A percentile compares a stretch with the other conserved stretches of the same genome.
These are phyloP conservation scores for Fagopyrum esculentum DNA, from an alignment of 148 eudicot species.

Conservation along the genomic window DNA sequence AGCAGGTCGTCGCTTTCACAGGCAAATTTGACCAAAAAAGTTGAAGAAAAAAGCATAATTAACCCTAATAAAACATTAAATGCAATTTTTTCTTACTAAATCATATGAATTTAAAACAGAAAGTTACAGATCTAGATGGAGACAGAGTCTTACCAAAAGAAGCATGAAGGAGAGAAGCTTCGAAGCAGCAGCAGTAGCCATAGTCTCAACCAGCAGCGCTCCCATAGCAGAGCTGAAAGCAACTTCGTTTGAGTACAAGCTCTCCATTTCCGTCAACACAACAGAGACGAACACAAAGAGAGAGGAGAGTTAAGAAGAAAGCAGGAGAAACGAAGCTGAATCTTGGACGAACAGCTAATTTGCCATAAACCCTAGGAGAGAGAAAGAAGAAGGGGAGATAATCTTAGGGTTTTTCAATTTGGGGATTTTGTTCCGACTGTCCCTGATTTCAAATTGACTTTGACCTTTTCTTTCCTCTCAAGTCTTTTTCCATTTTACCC, in stretches of 20 bases:
- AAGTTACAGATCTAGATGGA: background rate
- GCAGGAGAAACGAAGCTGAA: background rate
- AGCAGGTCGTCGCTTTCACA: background rate
- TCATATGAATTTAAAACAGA: background rate
- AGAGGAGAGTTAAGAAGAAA: background rate
- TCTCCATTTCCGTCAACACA: conserved; percentile 8
- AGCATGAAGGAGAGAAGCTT: conserved; percentile 7
- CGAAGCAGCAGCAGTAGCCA: conserved; percentile 10
- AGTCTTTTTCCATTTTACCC: background rate
- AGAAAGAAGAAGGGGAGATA: background rate
- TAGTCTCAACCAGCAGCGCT: conserved; percentile 7
- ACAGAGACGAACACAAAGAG: background rate
- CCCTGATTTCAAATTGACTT: conserved; percentile 2
- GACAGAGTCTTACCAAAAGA: conserved; percentile 6
- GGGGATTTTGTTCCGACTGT: background rate
- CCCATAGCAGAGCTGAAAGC: conserved; percentile 12
- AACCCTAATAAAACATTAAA: background rate
- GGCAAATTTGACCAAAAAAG: background rate
- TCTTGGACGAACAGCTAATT: background rate
- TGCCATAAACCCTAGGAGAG: conserved; percentile 12
- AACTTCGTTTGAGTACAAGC: background rate
- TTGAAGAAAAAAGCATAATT: background rate
- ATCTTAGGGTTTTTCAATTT: conserved; percentile 11
- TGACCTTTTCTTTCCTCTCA: conserved; percentile 1
- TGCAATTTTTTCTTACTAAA: background rate